Evolutionary conservation across 2,329 filamentous ascomycete species (phyloP), one percentile per base, ranked within the genome.

Genomic region (Aphanocladium album): DNA sequence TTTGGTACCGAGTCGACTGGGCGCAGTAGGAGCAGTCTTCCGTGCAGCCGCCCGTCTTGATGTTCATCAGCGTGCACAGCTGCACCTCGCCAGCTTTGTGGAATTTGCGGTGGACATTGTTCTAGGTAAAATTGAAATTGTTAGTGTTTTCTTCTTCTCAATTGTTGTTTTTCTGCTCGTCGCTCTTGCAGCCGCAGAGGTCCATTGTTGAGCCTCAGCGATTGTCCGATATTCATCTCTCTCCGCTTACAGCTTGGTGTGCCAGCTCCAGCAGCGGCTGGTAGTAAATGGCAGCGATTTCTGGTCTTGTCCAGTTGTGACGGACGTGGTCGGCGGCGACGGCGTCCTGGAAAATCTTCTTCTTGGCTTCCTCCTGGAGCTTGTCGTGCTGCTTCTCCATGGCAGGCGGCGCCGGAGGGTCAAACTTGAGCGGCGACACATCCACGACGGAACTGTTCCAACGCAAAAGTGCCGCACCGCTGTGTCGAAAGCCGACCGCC

Each of bases 11-110:
- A 6, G 90, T 91, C 5, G 91, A 93, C 75, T 96, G 91, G 2
- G 91, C 90, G 74, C 91, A 96, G 83, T 96, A 96, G 25, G 89
- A 91, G 77, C 92, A 96, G 75, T 96, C 92, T 74, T 96, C 92
- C 67, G 86, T 91, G 76, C 92, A 96, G 52, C 92, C 92, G 59
- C 92, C 92, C 9, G 91, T 96, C 73, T 96, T 96, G 80, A 96
- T 96, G 80, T 96, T 96, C 90, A 96, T 96, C 62, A 96, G 81
- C 0, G 92, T 96, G 79, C 92, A 96, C 76, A 96, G 89, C 75
- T 96, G 92, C 64, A 96, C 90, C 30, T 90, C 87, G 51, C 87
- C 81, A 7, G 92, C 90, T 70, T 90, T 84, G 76, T 96, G 92
- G 79, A 96, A 96, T 67, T 89, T 88, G 50, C 91, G 87, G 75